Percentiles rank a stretch among this genome's conserved stretches.
These are phyloP conservation scores for Lophiostoma macrostomum DNA, from an alignment of 495 filamentous ascomycete genomes.

Conservation along the genomic window DNA sequence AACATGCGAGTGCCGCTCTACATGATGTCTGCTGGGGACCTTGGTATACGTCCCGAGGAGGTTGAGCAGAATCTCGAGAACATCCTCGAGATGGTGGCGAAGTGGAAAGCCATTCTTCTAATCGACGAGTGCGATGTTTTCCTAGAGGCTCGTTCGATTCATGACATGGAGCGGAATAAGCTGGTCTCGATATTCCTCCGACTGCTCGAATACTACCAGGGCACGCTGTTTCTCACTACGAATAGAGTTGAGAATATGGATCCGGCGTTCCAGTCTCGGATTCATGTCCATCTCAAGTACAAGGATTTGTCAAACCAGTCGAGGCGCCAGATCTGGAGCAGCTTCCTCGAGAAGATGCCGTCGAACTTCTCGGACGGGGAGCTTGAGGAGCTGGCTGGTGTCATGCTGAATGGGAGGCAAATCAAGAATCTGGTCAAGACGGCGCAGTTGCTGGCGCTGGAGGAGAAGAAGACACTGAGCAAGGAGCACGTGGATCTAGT, in stretches of 20 bases:
- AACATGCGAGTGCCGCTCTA: conserved; percentile 37
- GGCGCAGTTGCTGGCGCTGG: conserved; percentile 43
- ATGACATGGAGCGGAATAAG: conserved; percentile 40
- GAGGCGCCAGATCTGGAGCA: conserved; percentile 42
- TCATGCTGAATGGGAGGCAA: conserved; percentile 56
- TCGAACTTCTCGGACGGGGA: conserved; percentile 47
- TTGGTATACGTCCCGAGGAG: conserved; percentile 30
- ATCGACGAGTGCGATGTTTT: conserved; percentile 69
- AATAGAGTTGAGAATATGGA: conserved; percentile 40
- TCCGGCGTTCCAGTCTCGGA: conserved; percentile 37
- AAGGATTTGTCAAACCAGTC: conserved; percentile 28
- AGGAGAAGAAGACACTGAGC: neutral
- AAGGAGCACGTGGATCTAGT: conserved; percentile 1
- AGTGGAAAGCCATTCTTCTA: conserved; percentile 47
- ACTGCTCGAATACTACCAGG: conserved; percentile 55
- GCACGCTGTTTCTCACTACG: conserved; percentile 45
- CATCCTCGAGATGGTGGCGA: conserved; percentile 37
- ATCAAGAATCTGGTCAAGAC: conserved; percentile 64
- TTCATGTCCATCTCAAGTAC: conserved; percentile 41
- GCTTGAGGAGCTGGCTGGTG: conserved; percentile 42
- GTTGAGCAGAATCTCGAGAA: conserved; percentile 34
- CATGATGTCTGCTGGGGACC: conserved; percentile 36
- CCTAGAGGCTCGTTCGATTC: conserved; percentile 46
- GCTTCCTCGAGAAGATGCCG: conserved; percentile 37
- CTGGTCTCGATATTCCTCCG: conserved; percentile 45